Base-by-base conservation (phyloP, 1,284 basidiomycete genomes). In the Moesziomyces aphidis region DNA sequence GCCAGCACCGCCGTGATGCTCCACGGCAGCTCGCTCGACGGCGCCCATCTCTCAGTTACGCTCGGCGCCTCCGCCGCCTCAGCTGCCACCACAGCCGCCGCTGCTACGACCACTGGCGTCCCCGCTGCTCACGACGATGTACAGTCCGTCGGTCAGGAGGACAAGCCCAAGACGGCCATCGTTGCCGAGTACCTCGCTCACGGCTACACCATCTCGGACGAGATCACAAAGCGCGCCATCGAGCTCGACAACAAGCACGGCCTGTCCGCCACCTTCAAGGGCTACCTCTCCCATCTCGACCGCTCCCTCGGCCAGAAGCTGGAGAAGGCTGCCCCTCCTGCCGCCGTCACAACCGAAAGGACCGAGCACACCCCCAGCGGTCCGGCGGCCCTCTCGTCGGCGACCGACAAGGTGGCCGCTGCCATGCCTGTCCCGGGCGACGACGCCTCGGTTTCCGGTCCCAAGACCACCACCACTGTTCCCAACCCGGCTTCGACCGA, bases 181-280 rank as follows among this genome's bases (percentile, higher is more conserved):
- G 61, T 81, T 34, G 79, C 79, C 34, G 78, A 81, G 58, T 73
- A 76, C 58, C 71, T 81, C 39, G 79, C 79, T 26, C 69, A 73
- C 61, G 79, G 79, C 43, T 81, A 81, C 73, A 60, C 61, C 44
- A 69, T 81, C 56, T 71, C 64, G 48, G 79, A 81, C 62, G 78
- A 78, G 36, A 67, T 79, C 50, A 73, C 78, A 46, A 68, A 78
- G 67, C 69, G 70, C n/a, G 79, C 79, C 44, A 78, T 81, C 65
- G 79, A 77, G 42, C 69, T 78, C 55, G 79, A 81, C 63, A 64
- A 56, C 61, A 72, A 80, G 79, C 75, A 80, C 58, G 79, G 79
- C 36, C 73, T 77, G 22, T 76, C 75, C 23, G 55, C 52, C 55
- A 70, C 62, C 21, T 80, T 80, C 73, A 76, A 66, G 50, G 50